Evolutionary conservation across 1,284 basidiomycete genomes (phyloP).

Genomic region (Naganishia albida): DNA sequence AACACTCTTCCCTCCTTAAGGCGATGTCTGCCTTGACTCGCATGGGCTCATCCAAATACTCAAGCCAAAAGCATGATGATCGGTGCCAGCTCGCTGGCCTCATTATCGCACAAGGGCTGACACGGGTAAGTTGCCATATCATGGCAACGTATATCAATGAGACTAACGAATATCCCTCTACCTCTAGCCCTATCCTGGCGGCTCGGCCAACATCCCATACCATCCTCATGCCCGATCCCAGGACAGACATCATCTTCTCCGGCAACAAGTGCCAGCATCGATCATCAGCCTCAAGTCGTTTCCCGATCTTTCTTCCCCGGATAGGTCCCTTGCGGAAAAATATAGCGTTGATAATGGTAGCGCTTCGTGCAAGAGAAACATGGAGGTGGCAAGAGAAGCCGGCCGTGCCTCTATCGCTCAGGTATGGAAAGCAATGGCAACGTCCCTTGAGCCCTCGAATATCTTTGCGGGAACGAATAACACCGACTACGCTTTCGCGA

Average conservation of each 20-base stretch:
- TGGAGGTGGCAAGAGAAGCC: constrained; percentile 61
- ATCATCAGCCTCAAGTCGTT: constrained; percentile 66
- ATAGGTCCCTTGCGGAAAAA: constrained; percentile 63
- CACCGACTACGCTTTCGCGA: constrained; percentile 28
- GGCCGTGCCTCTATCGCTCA: constrained; percentile 71
- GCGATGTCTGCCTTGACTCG: constrained; percentile 48
- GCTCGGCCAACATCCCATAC: constrained; percentile 1
- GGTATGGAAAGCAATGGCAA: constrained; percentile 66
- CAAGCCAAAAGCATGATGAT: constrained; percentile 21
- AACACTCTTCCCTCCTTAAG: constrained; percentile 40
- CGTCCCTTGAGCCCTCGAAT: constrained; percentile 51
- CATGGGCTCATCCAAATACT: constrained; percentile 39
- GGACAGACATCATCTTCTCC: constrained; percentile 32
- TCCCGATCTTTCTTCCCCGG: constrained; percentile 61
- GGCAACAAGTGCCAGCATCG: constrained; percentile 47
- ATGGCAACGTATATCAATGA: neutral
- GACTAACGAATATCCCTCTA: neutral
- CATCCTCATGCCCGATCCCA: constrained; percentile 35
- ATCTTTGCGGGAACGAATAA: neutral
- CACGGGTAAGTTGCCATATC: constrained; percentile 4
- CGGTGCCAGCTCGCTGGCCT: constrained; percentile 37
- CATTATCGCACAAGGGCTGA: constrained; percentile 33
- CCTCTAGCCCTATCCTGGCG: neutral
- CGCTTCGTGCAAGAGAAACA: constrained; percentile 64
- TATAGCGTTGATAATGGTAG: constrained; percentile 60